Conservation (phyloP, 495 filamentous ascomycete species). For the Monascus purpureus region DNA sequence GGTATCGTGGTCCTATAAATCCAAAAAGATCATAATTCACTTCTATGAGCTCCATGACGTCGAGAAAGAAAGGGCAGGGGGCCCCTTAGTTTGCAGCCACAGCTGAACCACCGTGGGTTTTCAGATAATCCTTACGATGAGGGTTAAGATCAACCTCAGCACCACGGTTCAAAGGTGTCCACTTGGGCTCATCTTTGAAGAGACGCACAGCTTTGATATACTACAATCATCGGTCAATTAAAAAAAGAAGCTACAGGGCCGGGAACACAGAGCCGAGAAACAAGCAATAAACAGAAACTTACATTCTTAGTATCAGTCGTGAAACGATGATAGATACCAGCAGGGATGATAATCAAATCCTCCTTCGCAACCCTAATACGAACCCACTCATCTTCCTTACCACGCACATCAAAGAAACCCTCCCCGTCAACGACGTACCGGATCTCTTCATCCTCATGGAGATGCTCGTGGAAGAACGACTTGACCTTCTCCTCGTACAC, state of each 20-base stretch:
- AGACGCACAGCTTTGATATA: conserved; percentile 93
- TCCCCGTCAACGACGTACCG: conserved; percentile 84
- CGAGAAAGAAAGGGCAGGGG: no score
- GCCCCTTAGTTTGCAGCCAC: conserved; percentile 14
- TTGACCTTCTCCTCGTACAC: conserved; percentile 76
- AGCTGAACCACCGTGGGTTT: conserved; percentile 14
- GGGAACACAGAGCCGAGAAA: not conserved
- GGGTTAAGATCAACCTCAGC: conserved; percentile 65
- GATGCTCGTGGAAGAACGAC: conserved; percentile 84
- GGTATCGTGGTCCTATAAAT: no score
- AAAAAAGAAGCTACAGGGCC: not conserved
- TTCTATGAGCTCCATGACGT: no score
- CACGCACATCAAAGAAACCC: conserved; percentile 89
- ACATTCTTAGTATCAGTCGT: conserved; percentile 88
- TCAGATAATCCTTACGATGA: conserved; percentile 63
- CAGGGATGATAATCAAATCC: conserved; percentile 73
- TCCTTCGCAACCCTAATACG: conserved; percentile 62
- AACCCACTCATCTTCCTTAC: conserved; percentile 63
- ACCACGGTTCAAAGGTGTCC: conserved; percentile 83
- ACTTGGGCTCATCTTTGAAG: conserved; percentile 98
- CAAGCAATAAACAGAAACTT: conserved; percentile 24
- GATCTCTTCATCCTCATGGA: conserved; percentile 99
- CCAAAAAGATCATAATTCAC: no score
- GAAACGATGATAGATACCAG: conserved; percentile 96
- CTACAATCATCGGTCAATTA: conserved; percentile 26